phyloP scores from a whole-genome alignment of 306 rosid species.

The Quercus ilex region DNA sequence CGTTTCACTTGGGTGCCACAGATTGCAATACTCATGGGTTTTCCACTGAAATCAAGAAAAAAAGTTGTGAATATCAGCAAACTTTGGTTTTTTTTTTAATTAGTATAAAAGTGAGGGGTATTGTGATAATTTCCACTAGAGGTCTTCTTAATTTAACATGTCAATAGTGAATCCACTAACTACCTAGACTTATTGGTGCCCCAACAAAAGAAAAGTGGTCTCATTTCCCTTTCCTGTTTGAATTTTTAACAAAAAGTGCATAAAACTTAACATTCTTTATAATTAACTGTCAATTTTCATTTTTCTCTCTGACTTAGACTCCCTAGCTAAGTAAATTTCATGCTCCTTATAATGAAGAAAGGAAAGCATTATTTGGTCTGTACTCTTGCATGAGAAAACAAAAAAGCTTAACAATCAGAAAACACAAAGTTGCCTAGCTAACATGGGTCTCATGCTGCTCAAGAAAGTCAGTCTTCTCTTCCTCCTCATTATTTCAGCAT shows the following conservation, averaged over 20 bases:
- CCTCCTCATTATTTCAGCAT: constrained; percentile 49
- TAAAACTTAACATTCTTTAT: constrained; percentile 15
- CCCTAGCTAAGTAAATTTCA: constrained; percentile 22
- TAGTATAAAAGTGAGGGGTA: not conserved
- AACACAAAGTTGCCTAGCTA: constrained; percentile 4
- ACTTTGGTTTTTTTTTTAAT: not conserved
- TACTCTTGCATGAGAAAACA: constrained; percentile 27
- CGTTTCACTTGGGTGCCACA: too few species aligned
- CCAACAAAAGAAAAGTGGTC: constrained; percentile 73
- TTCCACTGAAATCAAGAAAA: not conserved
- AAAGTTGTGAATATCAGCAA: not conserved
- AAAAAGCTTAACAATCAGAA: constrained; percentile 9
- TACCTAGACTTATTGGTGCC: constrained; percentile 38
- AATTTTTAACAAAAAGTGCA: constrained; percentile 32
- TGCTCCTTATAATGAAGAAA: constrained; percentile 19
- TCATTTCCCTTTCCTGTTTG: constrained; percentile 43
- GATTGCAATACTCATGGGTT: not conserved
- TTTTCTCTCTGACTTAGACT: constrained; percentile 3
- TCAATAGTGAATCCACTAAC: too few species aligned
- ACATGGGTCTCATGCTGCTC: constrained; percentile 45
- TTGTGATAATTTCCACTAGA: not conserved
- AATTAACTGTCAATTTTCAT: constrained; percentile 40
- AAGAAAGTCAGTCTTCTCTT: constrained; percentile 46
- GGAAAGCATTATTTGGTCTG: constrained; percentile 32
- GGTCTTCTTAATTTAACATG: not conserved